Conservation (phyloP, 2,329 filamentous ascomycete species). For the Magnaporthiopsis incrustans region DNA sequence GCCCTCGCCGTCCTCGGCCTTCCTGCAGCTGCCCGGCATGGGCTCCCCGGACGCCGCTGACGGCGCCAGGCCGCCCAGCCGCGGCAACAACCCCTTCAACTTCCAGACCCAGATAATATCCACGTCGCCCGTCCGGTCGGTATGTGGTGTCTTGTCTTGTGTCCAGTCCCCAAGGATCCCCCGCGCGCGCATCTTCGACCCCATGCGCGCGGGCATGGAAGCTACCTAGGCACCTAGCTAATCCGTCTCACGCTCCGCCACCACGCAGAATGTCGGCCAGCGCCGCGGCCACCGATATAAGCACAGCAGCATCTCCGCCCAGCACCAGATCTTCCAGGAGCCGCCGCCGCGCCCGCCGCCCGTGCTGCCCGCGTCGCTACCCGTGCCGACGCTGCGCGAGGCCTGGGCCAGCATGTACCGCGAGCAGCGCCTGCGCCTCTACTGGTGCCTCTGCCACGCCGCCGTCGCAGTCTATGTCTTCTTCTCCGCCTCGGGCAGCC, state of each 20-base stretch:
- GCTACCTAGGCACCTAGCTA: too few species aligned
- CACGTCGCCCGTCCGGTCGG: constrained; percentile 68
- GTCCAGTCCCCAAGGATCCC: too few species aligned
- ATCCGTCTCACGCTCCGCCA: constrained; percentile 6
- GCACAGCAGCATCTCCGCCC: constrained; percentile 81
- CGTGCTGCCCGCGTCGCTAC: constrained; percentile 82
- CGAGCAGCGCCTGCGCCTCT: constrained; percentile 74
- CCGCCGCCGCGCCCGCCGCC: constrained; percentile 79
- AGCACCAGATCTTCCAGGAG: constrained; percentile 93
- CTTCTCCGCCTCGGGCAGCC: constrained; percentile 74
- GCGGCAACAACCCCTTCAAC: constrained; percentile 72
- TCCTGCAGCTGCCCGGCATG: constrained; percentile 23
- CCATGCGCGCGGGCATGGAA: too few species aligned
- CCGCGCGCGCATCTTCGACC: neutral
- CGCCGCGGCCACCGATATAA: constrained; percentile 96
- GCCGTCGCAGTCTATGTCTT: constrained; percentile 77
- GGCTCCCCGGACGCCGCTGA: constrained; percentile 23
- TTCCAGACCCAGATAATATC: constrained; percentile 79
- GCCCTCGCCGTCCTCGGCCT: constrained; percentile 14
- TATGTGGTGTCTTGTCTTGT: too few species aligned
- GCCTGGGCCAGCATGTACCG: constrained; percentile 83
- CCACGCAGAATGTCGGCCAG: constrained; percentile 70
- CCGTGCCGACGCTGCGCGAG: constrained; percentile 82
- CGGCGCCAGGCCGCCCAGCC: constrained; percentile 14
- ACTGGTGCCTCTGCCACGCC: constrained; percentile 87